phyloP scores from a whole-genome alignment of 805 yeast species.

The Saccharomyces cerevisiae region DNA sequence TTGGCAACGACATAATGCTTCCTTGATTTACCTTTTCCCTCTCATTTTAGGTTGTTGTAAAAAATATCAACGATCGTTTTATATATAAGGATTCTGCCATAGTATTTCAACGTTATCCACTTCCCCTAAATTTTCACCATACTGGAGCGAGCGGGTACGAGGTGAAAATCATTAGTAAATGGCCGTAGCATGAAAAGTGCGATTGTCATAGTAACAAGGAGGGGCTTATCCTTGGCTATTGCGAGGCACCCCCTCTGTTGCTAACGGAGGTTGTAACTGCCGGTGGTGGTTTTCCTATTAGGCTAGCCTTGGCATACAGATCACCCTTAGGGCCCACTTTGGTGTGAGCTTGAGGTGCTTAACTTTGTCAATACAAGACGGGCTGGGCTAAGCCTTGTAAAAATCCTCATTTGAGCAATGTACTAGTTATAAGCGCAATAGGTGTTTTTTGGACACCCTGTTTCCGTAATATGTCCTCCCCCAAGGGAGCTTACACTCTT shows the following conservation, averaged over 20 bases:
- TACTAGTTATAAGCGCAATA: not conserved
- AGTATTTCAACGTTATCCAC: not conserved
- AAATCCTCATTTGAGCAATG: not conserved
- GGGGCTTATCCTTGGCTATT: not conserved
- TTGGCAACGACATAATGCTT: constrained; percentile 11
- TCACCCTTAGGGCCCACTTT: not conserved
- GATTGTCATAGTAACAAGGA: not conserved
- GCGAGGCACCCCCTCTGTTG: not conserved
- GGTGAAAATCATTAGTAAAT: not conserved
- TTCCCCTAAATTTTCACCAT: not conserved
- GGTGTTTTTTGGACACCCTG: no score
- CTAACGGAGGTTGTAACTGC: not conserved
- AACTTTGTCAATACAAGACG: not conserved
- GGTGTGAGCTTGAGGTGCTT: no score
- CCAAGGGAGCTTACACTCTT: not conserved
- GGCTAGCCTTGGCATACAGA: not conserved
- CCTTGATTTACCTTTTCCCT: constrained; percentile 1
- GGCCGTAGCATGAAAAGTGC: not conserved
- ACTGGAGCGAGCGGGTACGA: not conserved
- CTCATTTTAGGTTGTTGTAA: not conserved
- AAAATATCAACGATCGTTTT: not conserved
- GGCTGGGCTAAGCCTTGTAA: no score
- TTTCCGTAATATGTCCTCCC: not conserved
- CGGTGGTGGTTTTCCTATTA: not conserved
- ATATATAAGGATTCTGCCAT: not conserved